A percentile compares a stretch with the other conserved stretches of the same genome.
phyloP scores from a whole-genome alignment of 2,329 filamentous ascomycete genomes.

The Fusarium setosum region DNA sequence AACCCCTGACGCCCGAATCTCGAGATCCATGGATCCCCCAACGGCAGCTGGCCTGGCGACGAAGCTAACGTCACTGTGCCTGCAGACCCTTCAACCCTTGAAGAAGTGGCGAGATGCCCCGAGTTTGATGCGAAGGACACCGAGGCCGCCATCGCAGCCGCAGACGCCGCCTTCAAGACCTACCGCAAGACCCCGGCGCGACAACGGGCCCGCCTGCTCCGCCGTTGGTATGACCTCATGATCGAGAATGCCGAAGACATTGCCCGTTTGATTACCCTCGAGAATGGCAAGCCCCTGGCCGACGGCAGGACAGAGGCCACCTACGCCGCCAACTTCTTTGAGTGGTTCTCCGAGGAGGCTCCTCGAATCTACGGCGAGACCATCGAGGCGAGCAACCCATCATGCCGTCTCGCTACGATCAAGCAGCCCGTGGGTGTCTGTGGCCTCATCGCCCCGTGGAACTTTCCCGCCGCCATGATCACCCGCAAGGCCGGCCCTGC shows the following conservation, averaged over 20 bases:
- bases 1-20: not conserved
- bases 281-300: conserved; percentile 76
- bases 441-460: conserved; percentile 58
- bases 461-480: conserved; percentile 69
- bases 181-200: conserved; percentile 71
- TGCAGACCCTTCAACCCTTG: conserved; percentile 76
- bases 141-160: conserved; percentile 76
- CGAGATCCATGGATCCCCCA: not conserved
- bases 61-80: conserved; percentile 21
- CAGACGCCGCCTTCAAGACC: conserved; percentile 66
- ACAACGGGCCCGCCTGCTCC: conserved; percentile 68
- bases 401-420: conserved; percentile 60
- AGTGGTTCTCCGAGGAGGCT: conserved; percentile 75
- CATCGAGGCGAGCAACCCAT: conserved; percentile 68
- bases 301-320: conserved; percentile 68
- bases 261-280: conserved; percentile 74
- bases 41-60: too few relatives aligned
- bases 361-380: conserved; percentile 57
- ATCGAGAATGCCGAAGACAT: conserved; percentile 74
- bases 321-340: conserved; percentile 70
- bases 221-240: conserved; percentile 76
- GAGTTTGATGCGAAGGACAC: conserved; percentile 78
- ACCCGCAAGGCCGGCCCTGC: conserved; percentile 61
- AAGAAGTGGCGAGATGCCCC: conserved; percentile 76
- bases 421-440: conserved; percentile 50